Evolutionary conservation across 495 filamentous ascomycete species (phyloP).

Genomic region (Penicillium angulare): DNA sequence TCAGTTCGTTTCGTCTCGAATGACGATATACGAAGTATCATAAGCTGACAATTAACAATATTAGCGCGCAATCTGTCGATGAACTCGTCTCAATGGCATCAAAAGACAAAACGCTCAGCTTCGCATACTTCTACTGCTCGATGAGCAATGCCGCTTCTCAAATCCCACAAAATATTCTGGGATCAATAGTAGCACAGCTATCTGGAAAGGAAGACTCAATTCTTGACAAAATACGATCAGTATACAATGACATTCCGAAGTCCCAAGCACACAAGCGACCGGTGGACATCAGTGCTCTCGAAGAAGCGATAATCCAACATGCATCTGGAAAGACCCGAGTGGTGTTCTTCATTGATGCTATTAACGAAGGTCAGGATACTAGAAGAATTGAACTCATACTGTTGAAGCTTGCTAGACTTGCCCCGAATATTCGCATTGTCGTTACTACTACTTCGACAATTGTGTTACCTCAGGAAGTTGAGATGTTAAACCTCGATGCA

Average conservation of each 20-base stretch:
- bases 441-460: constrained; percentile 12
- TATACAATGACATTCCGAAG: constrained; percentile 14
- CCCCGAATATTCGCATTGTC: constrained; percentile 16
- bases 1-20: no score
- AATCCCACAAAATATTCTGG: constrained; percentile 12
- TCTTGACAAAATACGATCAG: constrained; percentile 9
- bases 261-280: constrained; percentile 15
- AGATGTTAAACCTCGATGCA: constrained; percentile 10
- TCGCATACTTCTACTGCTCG: constrained; percentile 26
- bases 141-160: constrained; percentile 22
- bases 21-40: no score
- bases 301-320: constrained; percentile 16
- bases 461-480: neutral
- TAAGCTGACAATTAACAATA: neutral
- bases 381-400: constrained; percentile 12
- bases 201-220: constrained; percentile 11
- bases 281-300: constrained; percentile 12
- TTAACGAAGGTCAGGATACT: constrained; percentile 19
- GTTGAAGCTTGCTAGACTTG: constrained; percentile 8
- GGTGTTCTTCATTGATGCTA: constrained; percentile 18
- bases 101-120: neutral
- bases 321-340: constrained; percentile 2
- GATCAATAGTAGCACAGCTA: constrained; percentile 22
- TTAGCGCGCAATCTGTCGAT: constrained; percentile 20
- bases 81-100: constrained; percentile 12